Conservation (phyloP, 805 yeast species). For the Tanozyma kutaoensis region DNA sequence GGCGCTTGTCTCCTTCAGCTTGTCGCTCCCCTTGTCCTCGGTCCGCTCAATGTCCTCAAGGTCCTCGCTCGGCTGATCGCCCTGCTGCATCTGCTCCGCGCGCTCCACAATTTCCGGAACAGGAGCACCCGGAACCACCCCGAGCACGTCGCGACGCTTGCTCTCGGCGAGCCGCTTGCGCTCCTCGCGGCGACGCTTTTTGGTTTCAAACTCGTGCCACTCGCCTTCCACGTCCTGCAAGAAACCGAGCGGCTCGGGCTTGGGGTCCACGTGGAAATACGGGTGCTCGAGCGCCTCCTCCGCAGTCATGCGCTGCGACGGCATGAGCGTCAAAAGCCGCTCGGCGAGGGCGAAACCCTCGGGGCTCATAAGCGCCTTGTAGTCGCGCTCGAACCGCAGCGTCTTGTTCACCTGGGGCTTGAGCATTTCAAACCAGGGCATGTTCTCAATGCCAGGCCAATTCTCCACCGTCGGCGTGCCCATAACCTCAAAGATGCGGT, state of each 20-base stretch:
- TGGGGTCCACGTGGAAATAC: slow-evolving; percentile 63
- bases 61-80: no score
- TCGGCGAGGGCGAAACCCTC: slow-evolving; percentile 46
- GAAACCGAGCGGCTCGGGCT: slow-evolving; percentile 43
- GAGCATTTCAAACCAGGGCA: slow-evolving; percentile 91
- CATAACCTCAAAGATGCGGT: slow-evolving; percentile 66
- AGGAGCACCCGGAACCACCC: no score
- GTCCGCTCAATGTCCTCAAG: no score
- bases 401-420: slow-evolving; percentile 36
- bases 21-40: no score
- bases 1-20: no score
- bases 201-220: slow-evolving; percentile 96
- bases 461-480: slow-evolving; percentile 66
- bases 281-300: slow-evolving; percentile 52
- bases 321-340: slow-evolving; percentile 55
- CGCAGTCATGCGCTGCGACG: slow-evolving; percentile 54
- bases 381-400: slow-evolving; percentile 16
- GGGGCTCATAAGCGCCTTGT: slow-evolving; percentile 26
- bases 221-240: slow-evolving; percentile 58
- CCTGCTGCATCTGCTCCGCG: no score
- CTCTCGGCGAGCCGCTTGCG: slow-evolving; percentile 23
- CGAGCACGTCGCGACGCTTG: slow-evolving; percentile 1
- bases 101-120: no score
- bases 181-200: slow-evolving; percentile 50
- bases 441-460: slow-evolving; percentile 68